Evolutionary conservation across 352 stramenopile species (phyloP), one percentile per base, ranked within the genome.

Genomic region (Phytophthora citrophthora): DNA sequence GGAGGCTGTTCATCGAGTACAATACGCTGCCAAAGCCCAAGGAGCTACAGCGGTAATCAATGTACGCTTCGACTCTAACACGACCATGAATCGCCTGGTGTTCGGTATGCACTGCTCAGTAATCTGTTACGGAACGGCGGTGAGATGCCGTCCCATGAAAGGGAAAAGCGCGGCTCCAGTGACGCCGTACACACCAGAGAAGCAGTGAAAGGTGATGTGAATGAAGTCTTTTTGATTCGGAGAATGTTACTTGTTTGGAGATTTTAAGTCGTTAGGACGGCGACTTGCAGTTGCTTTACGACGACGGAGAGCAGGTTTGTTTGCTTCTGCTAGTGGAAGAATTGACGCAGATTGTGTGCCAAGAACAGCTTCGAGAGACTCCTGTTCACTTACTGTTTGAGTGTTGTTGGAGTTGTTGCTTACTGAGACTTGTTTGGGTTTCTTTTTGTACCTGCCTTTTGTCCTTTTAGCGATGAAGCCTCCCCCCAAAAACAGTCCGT

Each of bases 71-170:
- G 83, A 93, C 66, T 88, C 83, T 39, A 94, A 90, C 68, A 91
- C 81, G 68, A 92, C 86, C 11, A 94, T 94, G 86, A 94, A 94
- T 48, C 83, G 86, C 39, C 77, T 94, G 45, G 81, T 94, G 40
- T 94, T 94, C 47, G 86, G 86, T 9, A 76, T 94, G 60, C 86
- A 94, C 66, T 93, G 83, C 68, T 90, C 83, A 3, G 80, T 91
- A 12, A 81, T 93, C 20, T 89, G 83, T 57, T 94, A 94, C 59
- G 86, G 86, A 31, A 94, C 86, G 1, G 86, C 86, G 3, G 86
- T 94, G 56, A 75, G 73, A 24, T 92, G 83, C 49, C 78, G 79
- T 26, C 74, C 79, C 2, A 44, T 74, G 9, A 44, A 31, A 44
- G 56, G 49, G 9, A 15, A n/a, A 47, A 34, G 29, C 9, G 29